These are phyloP conservation scores for Pelargonium australe DNA, from an alignment of 441 rosid genomes.

Conservation along the genomic window DNA sequence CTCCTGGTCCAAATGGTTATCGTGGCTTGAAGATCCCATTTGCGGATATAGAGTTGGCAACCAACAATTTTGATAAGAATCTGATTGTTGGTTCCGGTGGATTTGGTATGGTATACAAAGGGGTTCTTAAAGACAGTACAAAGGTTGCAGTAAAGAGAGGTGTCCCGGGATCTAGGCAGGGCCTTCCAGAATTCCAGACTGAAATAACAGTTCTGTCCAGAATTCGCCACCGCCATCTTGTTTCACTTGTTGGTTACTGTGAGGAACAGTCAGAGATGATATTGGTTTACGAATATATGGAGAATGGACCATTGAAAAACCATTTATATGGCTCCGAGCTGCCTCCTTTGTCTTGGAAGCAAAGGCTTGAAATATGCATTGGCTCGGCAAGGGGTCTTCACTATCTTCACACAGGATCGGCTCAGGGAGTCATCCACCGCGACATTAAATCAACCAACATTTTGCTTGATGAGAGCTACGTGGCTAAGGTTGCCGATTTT, in stretches of 20 bases:
- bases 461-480: slow-evolving; percentile 51
- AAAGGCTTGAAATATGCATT: slow-evolving; percentile 53
- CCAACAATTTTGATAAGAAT: slow-evolving; percentile 45
- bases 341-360: slow-evolving; percentile 50
- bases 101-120: slow-evolving; percentile 53
- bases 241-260: slow-evolving; percentile 52
- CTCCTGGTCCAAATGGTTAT: background rate
- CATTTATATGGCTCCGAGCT: slow-evolving; percentile 45
- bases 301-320: slow-evolving; percentile 54
- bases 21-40: slow-evolving; percentile 1
- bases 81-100: slow-evolving; percentile 54
- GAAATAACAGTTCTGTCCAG: slow-evolving; percentile 64
- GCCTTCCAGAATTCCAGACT: slow-evolving; percentile 54
- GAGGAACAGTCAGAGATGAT: slow-evolving; percentile 58
- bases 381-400: slow-evolving; percentile 63
- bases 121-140: slow-evolving; percentile 39
- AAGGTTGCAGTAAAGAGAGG: slow-evolving; percentile 53
- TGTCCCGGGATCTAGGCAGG: slow-evolving; percentile 49
- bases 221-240: slow-evolving; percentile 55
- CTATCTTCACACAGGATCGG: slow-evolving; percentile 56
- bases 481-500: slow-evolving; percentile 54
- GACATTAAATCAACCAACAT: slow-evolving; percentile 65
- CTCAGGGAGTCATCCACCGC: slow-evolving; percentile 57
- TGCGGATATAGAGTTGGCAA: background rate
- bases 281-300: slow-evolving; percentile 59